A percentile compares a stretch with the other conserved stretches of the same genome.
Evolutionary conservation across 306 rosid genomes (phyloP).

Genomic region (Nissolia schottii): DNA sequence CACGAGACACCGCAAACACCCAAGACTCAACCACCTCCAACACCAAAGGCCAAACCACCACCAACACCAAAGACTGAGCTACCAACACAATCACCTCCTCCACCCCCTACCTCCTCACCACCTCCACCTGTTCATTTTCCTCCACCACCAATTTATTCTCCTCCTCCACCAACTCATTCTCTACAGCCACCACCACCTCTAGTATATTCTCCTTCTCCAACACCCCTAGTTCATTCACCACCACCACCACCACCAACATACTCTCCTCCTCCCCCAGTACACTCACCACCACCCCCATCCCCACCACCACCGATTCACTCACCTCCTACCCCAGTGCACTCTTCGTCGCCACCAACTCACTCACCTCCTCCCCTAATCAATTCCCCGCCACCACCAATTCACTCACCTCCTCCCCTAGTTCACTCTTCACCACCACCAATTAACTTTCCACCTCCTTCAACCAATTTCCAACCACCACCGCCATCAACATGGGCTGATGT

Average conservation of each 20-base stretch:
- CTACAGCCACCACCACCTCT: constrained; percentile 16
- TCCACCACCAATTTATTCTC: background rate
- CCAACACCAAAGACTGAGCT: background rate
- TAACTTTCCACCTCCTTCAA: background rate
- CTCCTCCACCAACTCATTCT: background rate
- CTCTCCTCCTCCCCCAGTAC: constrained; percentile 10
- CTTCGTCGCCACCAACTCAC: background rate
- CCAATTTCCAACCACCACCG: background rate
- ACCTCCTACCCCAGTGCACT: background rate
- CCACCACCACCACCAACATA: constrained; percentile 14
- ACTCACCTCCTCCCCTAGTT: constrained; percentile 6
- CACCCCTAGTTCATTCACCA: background rate
- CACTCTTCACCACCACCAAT: constrained; percentile 1
- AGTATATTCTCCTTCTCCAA: background rate
- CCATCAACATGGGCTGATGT: constrained; percentile 33
- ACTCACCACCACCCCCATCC: constrained; percentile 20
- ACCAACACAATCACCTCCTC: background rate
- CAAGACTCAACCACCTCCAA: background rate
- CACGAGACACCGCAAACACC: constrained; percentile 14
- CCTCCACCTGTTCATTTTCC: constrained; percentile 6
- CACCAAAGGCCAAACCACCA: background rate
- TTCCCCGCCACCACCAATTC: background rate
- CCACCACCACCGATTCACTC: background rate
- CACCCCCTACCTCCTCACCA: background rate
- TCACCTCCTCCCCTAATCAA: background rate